Evolutionary conservation across 345 rosid genomes (phyloP).

Genomic region (Raphanus sativus): DNA sequence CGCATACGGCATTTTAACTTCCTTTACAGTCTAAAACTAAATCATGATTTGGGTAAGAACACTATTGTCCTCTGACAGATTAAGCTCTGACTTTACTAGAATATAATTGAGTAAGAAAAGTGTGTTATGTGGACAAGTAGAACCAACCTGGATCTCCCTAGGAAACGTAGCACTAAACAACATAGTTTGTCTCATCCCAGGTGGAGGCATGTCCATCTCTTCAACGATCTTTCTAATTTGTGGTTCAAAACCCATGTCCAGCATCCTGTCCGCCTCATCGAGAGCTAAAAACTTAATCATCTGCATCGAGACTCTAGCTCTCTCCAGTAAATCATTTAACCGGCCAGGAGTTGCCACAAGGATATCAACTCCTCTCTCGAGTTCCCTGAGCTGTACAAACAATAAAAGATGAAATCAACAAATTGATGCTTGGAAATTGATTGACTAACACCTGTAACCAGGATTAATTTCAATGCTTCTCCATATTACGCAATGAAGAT

Average conservation of each 20-base stretch:
- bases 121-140: conserved; percentile 31
- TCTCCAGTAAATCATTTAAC: neutral
- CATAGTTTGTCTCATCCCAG: conserved; percentile 90
- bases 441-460: conserved; percentile 9
- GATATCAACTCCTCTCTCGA: neutral
- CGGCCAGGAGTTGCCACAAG: conserved; percentile 1
- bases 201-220: conserved; percentile 94
- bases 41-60: neutral
- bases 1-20: neutral
- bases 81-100: conserved; percentile 29
- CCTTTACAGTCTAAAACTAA: neutral
- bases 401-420: conserved; percentile 15
- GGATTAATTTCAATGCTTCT: neutral
- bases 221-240: conserved; percentile 96
- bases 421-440: neutral
- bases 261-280: neutral
- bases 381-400: conserved; percentile 50
- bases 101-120: neutral
- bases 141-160: conserved; percentile 82
- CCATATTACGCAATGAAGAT: neutral
- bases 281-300: neutral
- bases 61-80: neutral
- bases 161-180: conserved; percentile 98
- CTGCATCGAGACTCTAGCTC: neutral
- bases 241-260: conserved; percentile 99